A percentile compares a stretch with the other conserved stretches of the same genome.
Conservation (phyloP, 2,329 filamentous ascomycete genomes). For the Dactylellina sp. region DNA sequence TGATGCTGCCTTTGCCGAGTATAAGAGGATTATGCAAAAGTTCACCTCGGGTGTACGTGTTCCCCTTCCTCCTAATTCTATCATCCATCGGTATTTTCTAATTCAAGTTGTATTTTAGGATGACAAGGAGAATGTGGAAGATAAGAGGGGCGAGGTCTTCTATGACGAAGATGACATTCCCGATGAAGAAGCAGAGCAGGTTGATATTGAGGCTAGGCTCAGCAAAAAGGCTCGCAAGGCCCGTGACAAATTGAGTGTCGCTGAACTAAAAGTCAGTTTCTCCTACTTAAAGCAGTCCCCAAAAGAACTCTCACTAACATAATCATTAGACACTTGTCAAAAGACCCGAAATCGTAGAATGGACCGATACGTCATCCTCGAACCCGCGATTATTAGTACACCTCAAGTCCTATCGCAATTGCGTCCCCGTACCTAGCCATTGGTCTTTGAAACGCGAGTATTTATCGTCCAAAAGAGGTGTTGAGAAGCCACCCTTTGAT, state of each 20-base stretch:
- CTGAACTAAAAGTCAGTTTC: conserved; percentile 78
- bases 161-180: conserved; percentile 87
- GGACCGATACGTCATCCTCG: conserved; percentile 92
- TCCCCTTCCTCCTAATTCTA: neutral
- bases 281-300: conserved; percentile 4
- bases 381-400: conserved; percentile 90
- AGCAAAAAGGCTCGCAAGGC: conserved; percentile 96
- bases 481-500: conserved; percentile 93
- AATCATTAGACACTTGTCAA: conserved; percentile 74
- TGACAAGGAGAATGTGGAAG: conserved; percentile 71
- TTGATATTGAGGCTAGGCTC: conserved; percentile 73
- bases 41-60: conserved; percentile 71
- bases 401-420: conserved; percentile 94
- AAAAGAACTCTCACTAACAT: conserved; percentile 17
- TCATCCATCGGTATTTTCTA: conserved; percentile 17
- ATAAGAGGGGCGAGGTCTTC: conserved; percentile 83
- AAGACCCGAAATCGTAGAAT: conserved; percentile 94
- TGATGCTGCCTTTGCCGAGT: conserved; percentile 84
- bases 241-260: conserved; percentile 90
- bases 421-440: conserved; percentile 91
- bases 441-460: conserved; percentile 98
- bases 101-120: conserved; percentile 63
- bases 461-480: conserved; percentile 92
- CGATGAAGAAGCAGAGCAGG: conserved; percentile 77
- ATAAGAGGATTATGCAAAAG: conserved; percentile 82